Base-by-base conservation (phyloP, 192 early-diverging fungal species). In the Coemansia sp. region DNA sequence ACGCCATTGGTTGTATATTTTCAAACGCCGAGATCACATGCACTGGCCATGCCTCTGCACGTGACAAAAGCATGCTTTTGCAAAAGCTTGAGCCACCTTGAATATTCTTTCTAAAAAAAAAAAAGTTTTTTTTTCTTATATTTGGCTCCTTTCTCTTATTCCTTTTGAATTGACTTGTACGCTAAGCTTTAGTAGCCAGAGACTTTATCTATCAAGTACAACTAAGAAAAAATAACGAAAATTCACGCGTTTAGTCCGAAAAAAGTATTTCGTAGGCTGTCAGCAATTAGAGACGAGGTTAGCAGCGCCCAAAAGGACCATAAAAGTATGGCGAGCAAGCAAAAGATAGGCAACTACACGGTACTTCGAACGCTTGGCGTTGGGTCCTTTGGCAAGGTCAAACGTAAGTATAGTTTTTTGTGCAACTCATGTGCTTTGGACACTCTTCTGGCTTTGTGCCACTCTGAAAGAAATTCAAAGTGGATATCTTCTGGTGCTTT, bases 311-410 rank as follows among this genome's bases (percentile, higher is more conserved):
- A 48, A 33, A 72, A 60, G 48, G 37, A 38, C 18, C 45, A 52
- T 38, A 58, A 30, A 51, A 53, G 30, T 56, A 76, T 76, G 72
- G 63, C 73, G 40, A 43, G 53, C 53, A 78, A 69, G 45, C 70
- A 72, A 36, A 75, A 67, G 55, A 90, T 92, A 63, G 96, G 96
- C 2, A 93, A 93, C 69, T 98, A 98, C 61, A 92, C 90, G 43
- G 82, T 96, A 28, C 80, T 96, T 41, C 89, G 94, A 65, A 97
- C 94, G n/a, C 85, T 98, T 18, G 96, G 96, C 47, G 87, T 91
- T 19, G 96, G 96, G 10, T 93, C 92, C 7, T 98, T 98, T 82
- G 96, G 93, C 48, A 98, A 98, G 83, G 96, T 98, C 38, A 98
- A 97, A 78, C 81, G 95, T 96, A 87, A 78, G 81, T 61, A 61